These are phyloP conservation scores for Dianthus caryophyllus DNA, from an alignment of 148 eudicot species.

Conservation along the genomic window DNA sequence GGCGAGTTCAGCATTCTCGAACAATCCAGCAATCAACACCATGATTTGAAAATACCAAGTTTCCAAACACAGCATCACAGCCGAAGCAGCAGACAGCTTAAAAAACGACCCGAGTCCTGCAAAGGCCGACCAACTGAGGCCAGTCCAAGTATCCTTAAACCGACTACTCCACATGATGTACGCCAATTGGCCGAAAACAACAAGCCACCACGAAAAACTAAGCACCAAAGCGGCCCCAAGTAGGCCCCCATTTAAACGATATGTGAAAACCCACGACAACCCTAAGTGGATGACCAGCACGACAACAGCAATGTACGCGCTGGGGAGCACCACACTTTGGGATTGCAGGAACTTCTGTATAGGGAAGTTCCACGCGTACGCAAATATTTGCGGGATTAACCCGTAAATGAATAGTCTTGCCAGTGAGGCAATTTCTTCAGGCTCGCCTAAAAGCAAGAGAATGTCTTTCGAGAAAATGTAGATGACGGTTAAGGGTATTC, in stretches of 20 bases:
- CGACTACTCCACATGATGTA: slow-evolving; percentile 33
- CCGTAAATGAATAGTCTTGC: slow-evolving; percentile 40
- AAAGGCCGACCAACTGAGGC: slow-evolving; percentile 40
- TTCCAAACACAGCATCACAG: slow-evolving; percentile 58
- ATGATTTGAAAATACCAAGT: slow-evolving; percentile 46
- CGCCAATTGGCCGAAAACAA: slow-evolving; percentile 41
- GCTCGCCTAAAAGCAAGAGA: slow-evolving; percentile 37
- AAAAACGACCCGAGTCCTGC: slow-evolving; percentile 39
- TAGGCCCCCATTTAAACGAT: slow-evolving; percentile 34
- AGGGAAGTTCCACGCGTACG: slow-evolving; percentile 47
- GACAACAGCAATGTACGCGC: slow-evolving; percentile 41
- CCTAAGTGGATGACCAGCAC: slow-evolving; percentile 26
- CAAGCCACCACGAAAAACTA: slow-evolving; percentile 55
- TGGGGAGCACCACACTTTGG: slow-evolving; percentile 43
- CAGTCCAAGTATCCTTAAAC: slow-evolving; percentile 47
- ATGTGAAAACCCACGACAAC: slow-evolving; percentile 36
- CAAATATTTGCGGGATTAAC: slow-evolving; percentile 52
- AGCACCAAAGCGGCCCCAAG: slow-evolving; percentile 41
- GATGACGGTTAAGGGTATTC: slow-evolving; percentile 29
- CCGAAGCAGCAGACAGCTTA: slow-evolving; percentile 42
- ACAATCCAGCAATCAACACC: slow-evolving; percentile 46
- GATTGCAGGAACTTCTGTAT: slow-evolving; percentile 52
- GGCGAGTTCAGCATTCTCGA: slow-evolving; percentile 39
- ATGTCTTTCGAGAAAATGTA: slow-evolving; percentile 41
- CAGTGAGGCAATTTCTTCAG: slow-evolving; percentile 37